Evolutionary conservation across 768 basidiomycete species (phyloP).

Genomic region (Tulasnella sp.): DNA sequence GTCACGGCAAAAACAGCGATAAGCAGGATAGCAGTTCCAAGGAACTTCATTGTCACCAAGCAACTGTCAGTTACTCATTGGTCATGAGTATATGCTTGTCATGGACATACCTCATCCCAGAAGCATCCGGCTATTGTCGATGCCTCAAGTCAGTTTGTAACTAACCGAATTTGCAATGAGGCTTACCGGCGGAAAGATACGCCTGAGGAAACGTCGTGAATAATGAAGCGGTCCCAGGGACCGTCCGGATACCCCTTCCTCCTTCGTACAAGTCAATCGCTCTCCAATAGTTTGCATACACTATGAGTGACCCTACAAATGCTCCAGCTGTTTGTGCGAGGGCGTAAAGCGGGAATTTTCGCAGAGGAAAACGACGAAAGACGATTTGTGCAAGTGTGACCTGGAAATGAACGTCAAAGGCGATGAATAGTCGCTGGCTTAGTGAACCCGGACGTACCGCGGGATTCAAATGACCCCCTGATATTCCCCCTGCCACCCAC

Average conservation of each 20-base stretch:
- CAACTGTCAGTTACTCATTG: no score
- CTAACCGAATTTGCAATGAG: neutral
- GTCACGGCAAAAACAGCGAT: slow-evolving; percentile 40
- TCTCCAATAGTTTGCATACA: slow-evolving; percentile 48
- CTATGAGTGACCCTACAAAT: slow-evolving; percentile 45
- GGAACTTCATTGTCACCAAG: slow-evolving; percentile 34
- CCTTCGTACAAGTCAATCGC: slow-evolving; percentile 49
- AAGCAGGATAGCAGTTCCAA: slow-evolving; percentile 42
- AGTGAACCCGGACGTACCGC: slow-evolving; percentile 4
- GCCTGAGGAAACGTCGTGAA: slow-evolving; percentile 43
- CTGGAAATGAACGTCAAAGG: neutral
- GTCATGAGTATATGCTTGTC: no score
- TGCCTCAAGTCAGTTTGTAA: neutral
- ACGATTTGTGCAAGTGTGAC: slow-evolving; percentile 13
- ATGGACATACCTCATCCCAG: slow-evolving; percentile 23
- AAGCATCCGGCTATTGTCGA: slow-evolving; percentile 29
- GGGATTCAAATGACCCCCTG: slow-evolving; percentile 16
- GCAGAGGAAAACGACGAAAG: slow-evolving; percentile 17
- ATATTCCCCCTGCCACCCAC: slow-evolving; percentile 10
- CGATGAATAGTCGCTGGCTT: neutral
- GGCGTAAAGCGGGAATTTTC: slow-evolving; percentile 40
- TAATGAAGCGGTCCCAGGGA: slow-evolving; percentile 39
- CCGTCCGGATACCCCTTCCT: slow-evolving; percentile 25
- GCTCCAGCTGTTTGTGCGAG: slow-evolving; percentile 51
- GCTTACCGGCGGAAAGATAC: slow-evolving; percentile 25